These are phyloP conservation scores for Cylindrotheca fusiformis DNA, from an alignment of 108 stramenopile species.

Conservation along the genomic window DNA sequence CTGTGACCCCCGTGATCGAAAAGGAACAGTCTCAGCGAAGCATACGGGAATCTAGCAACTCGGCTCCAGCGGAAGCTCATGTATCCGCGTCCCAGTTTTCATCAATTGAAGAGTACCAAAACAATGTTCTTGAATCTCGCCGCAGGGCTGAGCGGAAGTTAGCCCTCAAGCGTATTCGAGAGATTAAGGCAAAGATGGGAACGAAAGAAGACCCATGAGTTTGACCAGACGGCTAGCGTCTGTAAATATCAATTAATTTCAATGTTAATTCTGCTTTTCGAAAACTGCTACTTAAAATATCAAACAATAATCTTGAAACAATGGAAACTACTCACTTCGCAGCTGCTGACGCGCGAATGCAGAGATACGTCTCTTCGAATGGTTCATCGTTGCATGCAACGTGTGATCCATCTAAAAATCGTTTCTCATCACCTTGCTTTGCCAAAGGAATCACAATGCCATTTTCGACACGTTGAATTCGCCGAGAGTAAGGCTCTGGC, in stretches of 20 bases:
- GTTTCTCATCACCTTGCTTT: constrained; percentile 80
- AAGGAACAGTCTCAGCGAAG: no score
- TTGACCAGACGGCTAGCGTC: no score
- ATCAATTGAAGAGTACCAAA: constrained; percentile 1
- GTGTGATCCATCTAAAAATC: constrained; percentile 81
- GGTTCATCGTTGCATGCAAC: constrained; percentile 68
- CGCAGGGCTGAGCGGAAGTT: not conserved
- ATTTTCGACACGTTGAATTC: constrained; percentile 66
- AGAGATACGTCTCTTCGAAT: constrained; percentile 74
- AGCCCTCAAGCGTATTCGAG: not conserved
- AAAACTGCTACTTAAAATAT: no score
- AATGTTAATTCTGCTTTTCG: no score
- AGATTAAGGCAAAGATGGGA: not conserved
- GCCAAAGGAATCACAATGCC: constrained; percentile 74
- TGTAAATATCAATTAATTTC: no score
- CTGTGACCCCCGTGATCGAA: no score
- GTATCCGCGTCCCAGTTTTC: no score
- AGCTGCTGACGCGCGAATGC: constrained; percentile 54
- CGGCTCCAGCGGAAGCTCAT: no score
- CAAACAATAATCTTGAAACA: no score
- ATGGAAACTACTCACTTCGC: no score
- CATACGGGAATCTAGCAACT: no score
- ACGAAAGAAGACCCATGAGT: no score
- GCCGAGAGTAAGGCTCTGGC: constrained; percentile 73
- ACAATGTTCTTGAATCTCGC: not conserved